phyloP scores from a whole-genome alignment of 2,329 filamentous ascomycete species.

The Exophiala oligosperma region DNA sequence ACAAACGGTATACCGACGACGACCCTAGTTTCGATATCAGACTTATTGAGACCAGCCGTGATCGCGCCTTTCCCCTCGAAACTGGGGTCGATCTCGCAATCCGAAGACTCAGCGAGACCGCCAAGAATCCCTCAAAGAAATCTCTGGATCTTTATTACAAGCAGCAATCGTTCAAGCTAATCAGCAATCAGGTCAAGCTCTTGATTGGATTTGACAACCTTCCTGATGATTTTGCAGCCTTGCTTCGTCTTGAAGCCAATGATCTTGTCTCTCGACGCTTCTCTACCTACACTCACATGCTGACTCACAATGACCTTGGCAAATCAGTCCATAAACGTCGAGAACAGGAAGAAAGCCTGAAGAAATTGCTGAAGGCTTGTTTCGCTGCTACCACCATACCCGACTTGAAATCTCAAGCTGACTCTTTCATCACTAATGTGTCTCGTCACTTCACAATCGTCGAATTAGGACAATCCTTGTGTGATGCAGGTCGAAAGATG shows the following conservation, averaged over 20 bases:
- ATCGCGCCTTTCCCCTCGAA: constrained; percentile 81
- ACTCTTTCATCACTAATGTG: constrained; percentile 72
- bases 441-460: constrained; percentile 89
- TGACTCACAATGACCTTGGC: constrained; percentile 74
- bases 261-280: constrained; percentile 74
- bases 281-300: constrained; percentile 64
- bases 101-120: constrained; percentile 78
- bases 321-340: constrained; percentile 86
- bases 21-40: constrained; percentile 82
- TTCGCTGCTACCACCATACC: constrained; percentile 82
- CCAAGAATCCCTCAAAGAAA: constrained; percentile 62
- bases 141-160: constrained; percentile 85
- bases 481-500: constrained; percentile 72
- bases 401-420: constrained; percentile 75
- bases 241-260: constrained; percentile 85
- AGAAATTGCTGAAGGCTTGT: constrained; percentile 83
- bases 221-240: constrained; percentile 82
- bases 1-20: constrained; percentile 84
- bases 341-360: constrained; percentile 76
- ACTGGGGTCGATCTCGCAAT: constrained; percentile 88
- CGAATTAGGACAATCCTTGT: constrained; percentile 82
- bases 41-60: constrained; percentile 83
- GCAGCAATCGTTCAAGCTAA: constrained; percentile 83
- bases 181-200: constrained; percentile 86
- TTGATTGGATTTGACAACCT: constrained; percentile 83